phyloP scores from a whole-genome alignment of 805 yeast genomes.

The Torulaspora quercuum region DNA sequence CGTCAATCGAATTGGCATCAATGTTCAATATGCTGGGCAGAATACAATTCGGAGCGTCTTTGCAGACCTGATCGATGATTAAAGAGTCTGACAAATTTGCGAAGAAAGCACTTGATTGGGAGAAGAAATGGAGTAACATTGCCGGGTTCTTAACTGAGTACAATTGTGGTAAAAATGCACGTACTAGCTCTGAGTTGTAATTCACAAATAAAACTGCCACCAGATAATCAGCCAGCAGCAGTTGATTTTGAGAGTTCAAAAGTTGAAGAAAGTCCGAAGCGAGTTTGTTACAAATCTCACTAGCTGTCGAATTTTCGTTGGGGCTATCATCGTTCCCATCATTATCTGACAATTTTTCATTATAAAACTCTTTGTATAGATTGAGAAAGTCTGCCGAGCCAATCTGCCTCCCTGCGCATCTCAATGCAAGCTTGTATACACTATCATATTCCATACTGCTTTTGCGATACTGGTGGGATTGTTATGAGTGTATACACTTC shows the following conservation, averaged over 20 bases:
- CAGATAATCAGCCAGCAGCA: conserved; percentile 30
- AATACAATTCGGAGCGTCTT: conserved; percentile 26
- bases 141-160: conserved; percentile 15
- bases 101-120: conserved; percentile 29
- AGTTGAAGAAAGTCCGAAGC: conserved; percentile 23
- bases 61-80: conserved; percentile 28
- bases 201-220: conserved; percentile 31
- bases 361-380: conserved; percentile 35
- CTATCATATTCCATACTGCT: conserved; percentile 22
- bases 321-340: conserved; percentile 20
- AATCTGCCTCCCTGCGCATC: conserved; percentile 31
- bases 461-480: background rate
- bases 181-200: conserved; percentile 30
- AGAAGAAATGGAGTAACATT: conserved; percentile 29
- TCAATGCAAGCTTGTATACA: conserved; percentile 25
- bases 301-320: conserved; percentile 11
- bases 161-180: conserved; percentile 26
- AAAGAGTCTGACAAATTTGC: conserved; percentile 30
- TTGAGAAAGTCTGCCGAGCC: conserved; percentile 31
- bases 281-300: conserved; percentile 11
- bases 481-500: too few species aligned
- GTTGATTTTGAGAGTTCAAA: conserved; percentile 19
- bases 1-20: conserved; percentile 12
- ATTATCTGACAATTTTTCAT: conserved; percentile 25
- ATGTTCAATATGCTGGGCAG: conserved; percentile 26